phyloP scores from a whole-genome alignment of 495 filamentous ascomycete species.

The Daldinia grandis region DNA sequence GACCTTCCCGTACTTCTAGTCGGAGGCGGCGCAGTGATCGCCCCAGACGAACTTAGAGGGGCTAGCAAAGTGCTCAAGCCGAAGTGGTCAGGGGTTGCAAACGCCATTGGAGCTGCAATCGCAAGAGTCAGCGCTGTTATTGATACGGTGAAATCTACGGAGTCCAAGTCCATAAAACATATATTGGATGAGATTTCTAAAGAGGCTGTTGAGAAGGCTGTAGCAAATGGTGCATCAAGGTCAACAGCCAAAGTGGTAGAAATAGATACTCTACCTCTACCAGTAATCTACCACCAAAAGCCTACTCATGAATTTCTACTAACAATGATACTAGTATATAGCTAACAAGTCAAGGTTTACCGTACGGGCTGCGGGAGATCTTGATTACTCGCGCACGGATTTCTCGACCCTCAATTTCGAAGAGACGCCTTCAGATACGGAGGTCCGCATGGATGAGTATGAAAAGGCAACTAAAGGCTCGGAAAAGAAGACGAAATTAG shows the following conservation, averaged over 20 bases:
- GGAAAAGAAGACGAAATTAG: constrained; percentile 20
- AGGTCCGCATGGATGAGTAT: constrained; percentile 33
- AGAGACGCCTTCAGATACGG: constrained; percentile 16
- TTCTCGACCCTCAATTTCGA: constrained; percentile 23
- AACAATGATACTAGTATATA: constrained; percentile 51
- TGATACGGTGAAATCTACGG: constrained; percentile 50
- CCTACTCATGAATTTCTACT: background rate
- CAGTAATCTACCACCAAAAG: background rate
- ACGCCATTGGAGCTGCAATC: constrained; percentile 62
- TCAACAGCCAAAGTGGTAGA: constrained; percentile 55
- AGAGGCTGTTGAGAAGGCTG: constrained; percentile 44
- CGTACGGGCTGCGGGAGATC: constrained; percentile 60
- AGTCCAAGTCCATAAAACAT: constrained; percentile 36
- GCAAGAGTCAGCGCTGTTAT: constrained; percentile 49
- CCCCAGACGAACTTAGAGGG: constrained; percentile 45
- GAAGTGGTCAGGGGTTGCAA: constrained; percentile 57
- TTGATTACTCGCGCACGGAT: constrained; percentile 54
- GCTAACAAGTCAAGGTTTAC: constrained; percentile 61
- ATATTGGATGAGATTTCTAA: constrained; percentile 47
- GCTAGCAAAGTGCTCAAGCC: constrained; percentile 53
- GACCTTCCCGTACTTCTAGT: constrained; percentile 59
- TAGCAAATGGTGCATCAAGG: constrained; percentile 55
- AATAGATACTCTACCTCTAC: constrained; percentile 54
- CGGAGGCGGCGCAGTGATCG: constrained; percentile 55
- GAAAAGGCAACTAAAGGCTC: constrained; percentile 30